Percentiles rank a stretch among this genome's conserved stretches.
These are phyloP conservation scores for Mycena belliarum DNA, from an alignment of 768 basidiomycete species.

Conservation along the genomic window DNA sequence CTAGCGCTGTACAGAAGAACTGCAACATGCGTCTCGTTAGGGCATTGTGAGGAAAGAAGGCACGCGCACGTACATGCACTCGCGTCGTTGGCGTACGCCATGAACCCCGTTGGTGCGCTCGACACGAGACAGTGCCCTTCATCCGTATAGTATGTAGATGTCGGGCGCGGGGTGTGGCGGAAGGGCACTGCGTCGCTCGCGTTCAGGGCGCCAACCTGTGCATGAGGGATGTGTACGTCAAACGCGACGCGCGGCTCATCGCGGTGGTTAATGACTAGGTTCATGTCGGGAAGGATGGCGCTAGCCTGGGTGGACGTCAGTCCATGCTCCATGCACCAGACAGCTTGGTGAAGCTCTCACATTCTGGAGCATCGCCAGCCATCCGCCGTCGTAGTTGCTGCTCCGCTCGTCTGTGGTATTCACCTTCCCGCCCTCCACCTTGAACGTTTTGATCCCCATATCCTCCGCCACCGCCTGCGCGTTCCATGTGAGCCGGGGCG, in stretches of 20 bases:
- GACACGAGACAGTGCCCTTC: constrained; percentile 11
- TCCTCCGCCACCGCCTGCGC: background rate
- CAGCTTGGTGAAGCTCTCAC: background rate
- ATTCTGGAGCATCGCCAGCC: constrained; percentile 6
- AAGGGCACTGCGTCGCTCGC: constrained; percentile 4
- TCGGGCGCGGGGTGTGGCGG: constrained; percentile 7
- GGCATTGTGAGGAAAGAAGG: background rate
- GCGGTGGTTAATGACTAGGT: constrained; percentile 23
- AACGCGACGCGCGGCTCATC: constrained; percentile 27
- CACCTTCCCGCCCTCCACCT: background rate
- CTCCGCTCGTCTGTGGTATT: background rate
- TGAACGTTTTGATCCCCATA: constrained; percentile 13
- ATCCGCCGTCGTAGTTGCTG: constrained; percentile 7
- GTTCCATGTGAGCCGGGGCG: background rate
- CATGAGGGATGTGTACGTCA: constrained; percentile 4
- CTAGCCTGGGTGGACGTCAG: background rate
- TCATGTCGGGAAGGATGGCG: constrained; percentile 10
- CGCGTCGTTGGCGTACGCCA: constrained; percentile 10
- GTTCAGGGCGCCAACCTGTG: background rate
- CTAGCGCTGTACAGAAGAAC: constrained; percentile 20
- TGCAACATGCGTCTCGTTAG: background rate
- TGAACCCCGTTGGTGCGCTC: constrained; percentile 8
- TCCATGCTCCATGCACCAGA: background rate
- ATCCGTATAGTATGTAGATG: constrained; percentile 14
- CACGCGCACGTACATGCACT: constrained; percentile 7